phyloP scores from a whole-genome alignment of 2,329 filamentous ascomycete species.

The Aureobasidium leucospermi region DNA sequence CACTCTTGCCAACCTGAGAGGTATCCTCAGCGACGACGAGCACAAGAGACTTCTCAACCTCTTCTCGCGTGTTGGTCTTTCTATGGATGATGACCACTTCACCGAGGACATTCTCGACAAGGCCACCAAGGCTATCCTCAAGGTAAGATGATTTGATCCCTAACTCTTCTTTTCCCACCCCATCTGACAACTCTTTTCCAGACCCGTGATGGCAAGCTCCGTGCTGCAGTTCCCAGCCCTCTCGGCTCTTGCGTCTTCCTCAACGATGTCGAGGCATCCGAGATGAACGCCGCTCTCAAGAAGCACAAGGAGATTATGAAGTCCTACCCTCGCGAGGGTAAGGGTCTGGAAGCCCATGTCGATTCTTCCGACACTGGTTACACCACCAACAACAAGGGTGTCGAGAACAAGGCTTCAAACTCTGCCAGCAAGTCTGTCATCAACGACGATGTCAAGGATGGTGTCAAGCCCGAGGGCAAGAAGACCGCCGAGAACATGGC shows the following conservation, averaged over 20 bases:
- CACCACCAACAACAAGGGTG: conserved; percentile 39
- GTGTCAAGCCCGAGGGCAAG: conserved; percentile 19
- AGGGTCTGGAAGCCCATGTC: conserved; percentile 61
- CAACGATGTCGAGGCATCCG: conserved; percentile 56
- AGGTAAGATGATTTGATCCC: conserved; percentile 23
- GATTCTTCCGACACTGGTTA: conserved; percentile 62
- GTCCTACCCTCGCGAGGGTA: conserved; percentile 55
- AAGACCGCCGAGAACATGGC: conserved; percentile 23
- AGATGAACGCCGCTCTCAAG: conserved; percentile 54
- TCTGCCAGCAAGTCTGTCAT: conserved; percentile 26
- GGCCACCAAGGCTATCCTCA: conserved; percentile 61
- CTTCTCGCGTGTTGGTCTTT: conserved; percentile 62
- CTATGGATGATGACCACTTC: conserved; percentile 64
- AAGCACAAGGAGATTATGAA: conserved; percentile 59
- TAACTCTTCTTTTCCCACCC: neutral
- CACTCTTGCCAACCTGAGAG: conserved; percentile 57
- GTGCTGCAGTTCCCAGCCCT: conserved; percentile 61
- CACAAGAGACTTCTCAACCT: conserved; percentile 57
- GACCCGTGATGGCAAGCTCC: conserved; percentile 61
- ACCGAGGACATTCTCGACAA: conserved; percentile 58
- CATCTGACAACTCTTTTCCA: conserved; percentile 2
- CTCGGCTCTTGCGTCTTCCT: conserved; percentile 61
- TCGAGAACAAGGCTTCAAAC: conserved; percentile 25
- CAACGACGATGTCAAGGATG: conserved; percentile 27
- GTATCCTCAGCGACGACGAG: conserved; percentile 53